Evolutionary conservation across 306 rosid genomes (phyloP), one percentile per base, ranked within the genome.

Genomic region (Gastrolobium bilobum): DNA sequence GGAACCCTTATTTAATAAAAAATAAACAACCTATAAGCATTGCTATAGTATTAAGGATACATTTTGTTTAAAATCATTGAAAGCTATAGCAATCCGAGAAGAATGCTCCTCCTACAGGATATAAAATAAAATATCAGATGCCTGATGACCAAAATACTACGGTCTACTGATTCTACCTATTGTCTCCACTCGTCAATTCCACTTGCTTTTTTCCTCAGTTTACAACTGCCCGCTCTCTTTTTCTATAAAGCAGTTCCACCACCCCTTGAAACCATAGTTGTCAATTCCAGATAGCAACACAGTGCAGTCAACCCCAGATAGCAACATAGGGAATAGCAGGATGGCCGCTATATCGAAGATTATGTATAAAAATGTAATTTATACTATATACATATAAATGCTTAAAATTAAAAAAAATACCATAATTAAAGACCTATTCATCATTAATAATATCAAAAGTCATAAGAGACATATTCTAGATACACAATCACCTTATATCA

Each of bases 41-140:
- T 37, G 26, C 26, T 20, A 20, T 20, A 20, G 37, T 26, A 56
- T 56, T 56, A 29, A 56, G 6, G 6, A 8, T 7, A 30, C 63
- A 38, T 26, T 54, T 7, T 30, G n/a, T 57, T 57, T 20, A 20
- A 20, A 26, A 57, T 13, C 30, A 57, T 57, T 53, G 10, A 53
- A 5, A 53, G 30, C 59, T 5, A 53, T 20, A 29, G 31, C 4
- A 30, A 57, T 9, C 39, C 14, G 10, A 57, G n/a, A 57, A 57
- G 38, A 30, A 57, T 30, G n/a, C 38, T 30, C 33, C 63, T 30
- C 33, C 63, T 30, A 29, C n/a, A 2, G 6, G 30, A 57, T 7
- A 9, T 57, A 57, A 57, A 57, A 5, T 30, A n/a, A 14, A 57
- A 57, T 30, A n/a, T 57, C 63, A 57, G 38, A 57, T 57, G 63